Conservation (phyloP, 225 moss, liverwort and hornwort species). For the Antitrichia curtipendula region DNA sequence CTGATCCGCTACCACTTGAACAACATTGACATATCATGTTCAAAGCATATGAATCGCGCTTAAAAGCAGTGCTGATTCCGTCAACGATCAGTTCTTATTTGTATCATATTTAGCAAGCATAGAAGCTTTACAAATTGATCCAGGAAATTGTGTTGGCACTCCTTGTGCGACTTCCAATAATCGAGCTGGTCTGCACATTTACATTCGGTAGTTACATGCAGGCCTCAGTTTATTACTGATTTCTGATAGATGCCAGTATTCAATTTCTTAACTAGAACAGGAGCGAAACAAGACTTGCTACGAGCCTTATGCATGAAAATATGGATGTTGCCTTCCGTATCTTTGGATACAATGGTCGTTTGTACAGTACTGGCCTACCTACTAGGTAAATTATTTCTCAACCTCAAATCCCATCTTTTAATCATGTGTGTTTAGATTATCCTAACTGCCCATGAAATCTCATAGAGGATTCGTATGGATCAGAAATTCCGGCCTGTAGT, state of each 20-base stretch:
- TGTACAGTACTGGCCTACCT: neutral
- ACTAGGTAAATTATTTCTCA: neutral
- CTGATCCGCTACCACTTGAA: neutral
- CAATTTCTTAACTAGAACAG: neutral
- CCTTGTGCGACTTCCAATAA: neutral
- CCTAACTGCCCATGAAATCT: neutral
- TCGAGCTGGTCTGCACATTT: neutral
- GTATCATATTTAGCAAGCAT: neutral
- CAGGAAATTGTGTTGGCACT: neutral
- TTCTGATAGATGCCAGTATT: neutral
- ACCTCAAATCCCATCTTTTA: neutral
- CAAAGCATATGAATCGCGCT: neutral
- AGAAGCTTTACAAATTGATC: neutral
- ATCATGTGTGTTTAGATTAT: neutral
- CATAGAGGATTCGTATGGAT: neutral
- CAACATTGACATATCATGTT: neutral
- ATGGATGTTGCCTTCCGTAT: neutral
- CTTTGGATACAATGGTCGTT: neutral
- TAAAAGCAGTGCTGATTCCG: neutral
- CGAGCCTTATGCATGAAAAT: neutral
- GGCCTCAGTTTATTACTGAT: neutral
- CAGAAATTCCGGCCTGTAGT: neutral
- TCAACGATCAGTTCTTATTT: neutral
- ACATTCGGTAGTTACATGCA: neutral
- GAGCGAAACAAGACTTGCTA: neutral